Conservation (phyloP, 768 basidiomycete genomes). For the Lyophyllum shimeji region DNA sequence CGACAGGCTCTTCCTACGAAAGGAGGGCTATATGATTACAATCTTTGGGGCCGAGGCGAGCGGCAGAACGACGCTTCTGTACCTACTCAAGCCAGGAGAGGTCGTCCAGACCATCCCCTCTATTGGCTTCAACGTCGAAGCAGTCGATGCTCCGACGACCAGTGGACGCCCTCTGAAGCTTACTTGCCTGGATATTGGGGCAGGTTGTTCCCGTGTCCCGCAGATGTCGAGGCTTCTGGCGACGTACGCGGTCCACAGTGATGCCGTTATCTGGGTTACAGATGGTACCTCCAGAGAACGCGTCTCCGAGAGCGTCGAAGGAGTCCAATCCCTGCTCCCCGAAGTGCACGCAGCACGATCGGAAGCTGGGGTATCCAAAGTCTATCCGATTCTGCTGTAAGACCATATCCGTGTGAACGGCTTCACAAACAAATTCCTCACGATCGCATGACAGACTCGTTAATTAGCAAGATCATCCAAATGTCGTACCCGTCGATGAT, state of each 20-base stretch:
- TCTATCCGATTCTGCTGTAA: slow-evolving; percentile 22
- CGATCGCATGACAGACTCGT: slow-evolving; percentile 37
- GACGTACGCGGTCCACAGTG: slow-evolving; percentile 28
- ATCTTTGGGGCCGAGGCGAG: slow-evolving; percentile 38
- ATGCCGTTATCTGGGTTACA: slow-evolving; percentile 67
- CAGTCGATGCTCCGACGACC: slow-evolving; percentile 31
- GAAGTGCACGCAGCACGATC: slow-evolving; percentile 8
- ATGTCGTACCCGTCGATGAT: slow-evolving; percentile 47
- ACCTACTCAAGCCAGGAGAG: slow-evolving; percentile 38
- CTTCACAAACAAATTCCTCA: too few relatives aligned
- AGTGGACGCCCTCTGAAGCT: slow-evolving; percentile 40
- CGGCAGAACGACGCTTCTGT: slow-evolving; percentile 51
- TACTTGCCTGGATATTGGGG: slow-evolving; percentile 64
- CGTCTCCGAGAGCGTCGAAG: slow-evolving; percentile 51
- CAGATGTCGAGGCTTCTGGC: slow-evolving; percentile 31
- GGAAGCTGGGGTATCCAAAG: background rate
- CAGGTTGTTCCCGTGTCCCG: slow-evolving; percentile 45
- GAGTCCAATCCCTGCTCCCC: slow-evolving; percentile 40
- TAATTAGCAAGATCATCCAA: slow-evolving; percentile 63
- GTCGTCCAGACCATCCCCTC: slow-evolving; percentile 39
- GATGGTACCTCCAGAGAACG: slow-evolving; percentile 53
- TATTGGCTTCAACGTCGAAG: slow-evolving; percentile 61
- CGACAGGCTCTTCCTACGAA: slow-evolving; percentile 25
- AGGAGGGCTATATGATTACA: slow-evolving; percentile 17
- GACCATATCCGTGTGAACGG: slow-evolving; percentile 22